Evolutionary conservation across 2,329 filamentous ascomycete species (phyloP).

Genomic region (Fusarium pilosicola): DNA sequence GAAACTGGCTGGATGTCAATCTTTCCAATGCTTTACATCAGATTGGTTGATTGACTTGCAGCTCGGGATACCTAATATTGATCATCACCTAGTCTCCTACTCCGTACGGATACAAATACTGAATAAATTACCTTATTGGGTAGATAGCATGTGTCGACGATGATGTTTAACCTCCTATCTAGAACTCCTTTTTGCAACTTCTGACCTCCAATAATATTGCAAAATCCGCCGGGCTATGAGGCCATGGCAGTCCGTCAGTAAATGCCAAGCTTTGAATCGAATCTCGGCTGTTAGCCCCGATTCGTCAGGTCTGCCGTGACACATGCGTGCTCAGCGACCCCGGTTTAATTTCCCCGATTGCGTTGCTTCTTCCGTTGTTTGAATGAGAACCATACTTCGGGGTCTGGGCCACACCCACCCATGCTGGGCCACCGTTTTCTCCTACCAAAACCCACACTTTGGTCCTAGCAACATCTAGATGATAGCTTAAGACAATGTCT

Average conservation of each 20-base stretch:
- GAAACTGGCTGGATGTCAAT: constrained; percentile 13
- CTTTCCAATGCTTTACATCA: neutral
- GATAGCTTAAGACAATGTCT: constrained; percentile 1
- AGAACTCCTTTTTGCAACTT: neutral
- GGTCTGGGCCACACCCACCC: constrained; percentile 1
- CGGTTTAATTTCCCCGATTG: constrained; percentile 35
- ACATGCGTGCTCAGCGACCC: constrained; percentile 13
- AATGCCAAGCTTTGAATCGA: constrained; percentile 27
- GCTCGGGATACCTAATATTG: neutral
- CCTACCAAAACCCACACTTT: constrained; percentile 11
- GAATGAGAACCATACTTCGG: constrained; percentile 12
- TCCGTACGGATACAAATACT: neutral
- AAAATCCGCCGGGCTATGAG: neutral
- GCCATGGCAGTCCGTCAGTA: neutral
- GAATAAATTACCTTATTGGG: neutral
- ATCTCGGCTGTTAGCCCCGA: constrained; percentile 29
- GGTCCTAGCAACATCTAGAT: constrained; percentile 10
- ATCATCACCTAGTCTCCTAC: neutral
- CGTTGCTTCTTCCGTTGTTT: constrained; percentile 28
- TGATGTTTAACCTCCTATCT: neutral
- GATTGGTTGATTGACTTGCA: neutral
- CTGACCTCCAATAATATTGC: neutral
- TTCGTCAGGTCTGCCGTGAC: constrained; percentile 23
- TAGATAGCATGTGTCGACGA: neutral
- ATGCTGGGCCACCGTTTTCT: constrained; percentile 26